phyloP scores from a whole-genome alignment of 23 red algal species.

The Gracilaria domingensis region DNA sequence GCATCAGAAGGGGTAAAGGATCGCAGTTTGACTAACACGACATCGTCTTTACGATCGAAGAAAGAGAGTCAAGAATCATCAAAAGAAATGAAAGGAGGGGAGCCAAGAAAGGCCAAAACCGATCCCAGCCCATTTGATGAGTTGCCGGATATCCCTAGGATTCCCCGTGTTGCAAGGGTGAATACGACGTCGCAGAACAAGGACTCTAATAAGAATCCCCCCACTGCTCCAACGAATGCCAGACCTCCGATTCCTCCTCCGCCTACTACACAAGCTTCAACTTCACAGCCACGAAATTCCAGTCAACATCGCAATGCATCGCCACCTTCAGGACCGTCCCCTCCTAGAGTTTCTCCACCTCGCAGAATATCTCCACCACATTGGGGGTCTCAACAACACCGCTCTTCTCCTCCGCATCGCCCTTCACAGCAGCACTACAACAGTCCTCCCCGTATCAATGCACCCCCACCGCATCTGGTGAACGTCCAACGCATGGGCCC shows the following conservation, averaged over 20 bases:
- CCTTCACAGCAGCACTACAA: conserved; percentile 3
- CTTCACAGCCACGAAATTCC: conserved; percentile 4
- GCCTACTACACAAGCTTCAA: neutral
- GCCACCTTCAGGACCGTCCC: neutral
- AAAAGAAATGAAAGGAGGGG: neutral
- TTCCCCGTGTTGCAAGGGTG: conserved; percentile 6
- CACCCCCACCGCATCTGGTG: conserved; percentile 8
- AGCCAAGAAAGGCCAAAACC: neutral
- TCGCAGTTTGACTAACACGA: neutral
- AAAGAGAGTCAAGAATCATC: neutral
- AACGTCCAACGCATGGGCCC: conserved; percentile 17
- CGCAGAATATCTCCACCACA: conserved; percentile 28
- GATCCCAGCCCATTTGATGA: conserved; percentile 19
- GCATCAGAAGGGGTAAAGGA: neutral
- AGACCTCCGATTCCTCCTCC: conserved; percentile 33
- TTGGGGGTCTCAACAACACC: conserved; percentile 8
- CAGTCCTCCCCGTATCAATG: conserved; percentile 27
- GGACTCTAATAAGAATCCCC: neutral
- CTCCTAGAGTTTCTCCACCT: conserved; percentile 2
- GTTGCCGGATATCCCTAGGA: conserved; percentile 24
- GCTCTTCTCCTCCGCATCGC: neutral
- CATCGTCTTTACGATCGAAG: neutral
- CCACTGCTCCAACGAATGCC: conserved; percentile 7
- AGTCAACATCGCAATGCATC: neutral
- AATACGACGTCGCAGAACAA: conserved; percentile 9